Conservation (phyloP, 805 yeast genomes). For the Torulaspora franciscae region DNA sequence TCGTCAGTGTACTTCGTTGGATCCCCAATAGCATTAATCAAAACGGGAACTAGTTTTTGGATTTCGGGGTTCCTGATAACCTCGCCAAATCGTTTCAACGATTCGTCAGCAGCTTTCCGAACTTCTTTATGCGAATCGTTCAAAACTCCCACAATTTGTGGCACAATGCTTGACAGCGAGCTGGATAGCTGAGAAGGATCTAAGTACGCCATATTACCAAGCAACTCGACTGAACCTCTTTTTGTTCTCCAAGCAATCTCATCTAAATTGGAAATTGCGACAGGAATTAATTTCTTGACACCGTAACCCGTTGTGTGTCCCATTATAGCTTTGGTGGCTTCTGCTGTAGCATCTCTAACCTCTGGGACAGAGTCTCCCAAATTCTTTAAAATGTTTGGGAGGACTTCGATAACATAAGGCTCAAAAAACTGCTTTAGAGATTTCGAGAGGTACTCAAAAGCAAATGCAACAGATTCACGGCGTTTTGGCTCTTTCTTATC, state of each 20-base stretch:
- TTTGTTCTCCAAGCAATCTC: constrained; percentile 94
- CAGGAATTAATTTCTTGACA: constrained; percentile 83
- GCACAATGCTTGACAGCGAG: constrained; percentile 84
- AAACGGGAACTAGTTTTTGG: constrained; percentile 78
- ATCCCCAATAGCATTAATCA: constrained; percentile 91
- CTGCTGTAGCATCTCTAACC: constrained; percentile 84
- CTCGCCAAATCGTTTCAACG: constrained; percentile 89
- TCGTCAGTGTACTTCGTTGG: constrained; percentile 86
- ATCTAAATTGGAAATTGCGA: constrained; percentile 79
- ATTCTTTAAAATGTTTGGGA: constrained; percentile 74
- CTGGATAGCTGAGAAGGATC: constrained; percentile 92
- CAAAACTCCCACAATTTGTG: constrained; percentile 91
- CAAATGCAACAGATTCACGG: constrained; percentile 85
- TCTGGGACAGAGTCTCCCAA: constrained; percentile 82
- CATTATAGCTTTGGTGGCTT: constrained; percentile 87
- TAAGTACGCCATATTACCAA: constrained; percentile 96
- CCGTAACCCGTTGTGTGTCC: constrained; percentile 87
- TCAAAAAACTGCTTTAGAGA: constrained; percentile 76
- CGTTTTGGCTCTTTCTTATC: constrained; percentile 68
- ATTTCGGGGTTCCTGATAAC: constrained; percentile 97
- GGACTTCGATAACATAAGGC: constrained; percentile 85
- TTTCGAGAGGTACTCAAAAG: constrained; percentile 78
- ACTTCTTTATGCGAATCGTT: constrained; percentile 97
- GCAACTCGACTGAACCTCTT: constrained; percentile 90
- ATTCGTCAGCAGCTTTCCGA: constrained; percentile 86